Base-by-base conservation (phyloP, 805 yeast genomes). In the Kuraishia molischiana region DNA sequence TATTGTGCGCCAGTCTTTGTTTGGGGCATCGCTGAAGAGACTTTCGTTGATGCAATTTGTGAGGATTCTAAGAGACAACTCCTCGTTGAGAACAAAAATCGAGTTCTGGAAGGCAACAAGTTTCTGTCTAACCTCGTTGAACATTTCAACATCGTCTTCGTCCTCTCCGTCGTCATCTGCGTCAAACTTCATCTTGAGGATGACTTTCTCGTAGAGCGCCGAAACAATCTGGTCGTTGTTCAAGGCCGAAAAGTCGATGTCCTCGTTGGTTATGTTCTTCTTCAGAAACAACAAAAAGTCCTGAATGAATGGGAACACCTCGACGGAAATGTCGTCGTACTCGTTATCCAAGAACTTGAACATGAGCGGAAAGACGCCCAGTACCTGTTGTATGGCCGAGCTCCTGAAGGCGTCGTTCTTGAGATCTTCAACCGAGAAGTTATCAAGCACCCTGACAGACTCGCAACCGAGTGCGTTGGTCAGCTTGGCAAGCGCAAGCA, bases 301-400 rank as follows among this genome's bases (percentile, higher is more conserved):
- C 29, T 84, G 74, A 34, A 92, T 63, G 49, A 86, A 83, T 6
- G 92, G 81, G 51, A 90, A 82, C 5, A 86, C 82, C 55, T 85
- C 95, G 29, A 72, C 67, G 1, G 94, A 76, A 11, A 90, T 80
- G 47, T 92, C 97, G 56, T 92, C 97, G 52, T 80, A 87, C 44
- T 81, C 95, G 54, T 86, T 82, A 22, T 75, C 70, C 53, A 92
- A 68, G 45, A 81, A 85, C 41, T 68, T 69, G 41, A 90, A 68
- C 5, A 83, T 65, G 22, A 77, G 65, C 18, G 97, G 96, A 66
- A 85, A 74, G 15, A 84, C 63, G 40, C 74, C 72, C 21, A 77
- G 55, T 15, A 85, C 63, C 47, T 76, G 71, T 32, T 61, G 64
- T 37, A 54, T 58, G 33, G 63, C 57, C 30, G 61, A 54, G 31